These are phyloP conservation scores for Hippophae tibetana DNA, from an alignment of 306 rosid species.

Conservation along the genomic window DNA sequence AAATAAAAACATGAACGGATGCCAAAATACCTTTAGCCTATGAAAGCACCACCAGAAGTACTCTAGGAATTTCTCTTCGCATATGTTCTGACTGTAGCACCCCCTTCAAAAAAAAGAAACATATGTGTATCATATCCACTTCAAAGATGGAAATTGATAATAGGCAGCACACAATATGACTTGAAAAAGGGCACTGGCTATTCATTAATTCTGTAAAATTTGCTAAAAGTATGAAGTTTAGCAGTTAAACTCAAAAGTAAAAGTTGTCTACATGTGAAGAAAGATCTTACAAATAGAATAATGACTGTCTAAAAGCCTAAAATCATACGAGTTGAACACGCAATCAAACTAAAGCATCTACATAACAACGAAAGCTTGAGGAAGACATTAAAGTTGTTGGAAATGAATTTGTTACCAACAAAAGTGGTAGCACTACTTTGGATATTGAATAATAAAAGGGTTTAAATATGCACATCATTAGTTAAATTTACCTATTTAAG, in stretches of 20 bases:
- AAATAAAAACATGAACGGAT: not conserved
- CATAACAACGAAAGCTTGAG: too few species aligned
- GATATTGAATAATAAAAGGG: too few species aligned
- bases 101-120: conserved; percentile 11
- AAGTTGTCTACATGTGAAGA: too few species aligned
- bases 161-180: not conserved
- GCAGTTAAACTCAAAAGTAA: not conserved
- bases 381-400: too few species aligned
- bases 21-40: conserved; percentile 45
- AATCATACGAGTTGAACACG: too few species aligned
- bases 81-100: conserved; percentile 53
- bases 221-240: conserved; percentile 5
- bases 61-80: conserved; percentile 64
- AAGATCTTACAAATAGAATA: too few species aligned
- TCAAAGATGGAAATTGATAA: not conserved
- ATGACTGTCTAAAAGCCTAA: too few species aligned
- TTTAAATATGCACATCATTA: too few species aligned
- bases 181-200: not conserved
- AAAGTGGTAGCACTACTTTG: too few species aligned
- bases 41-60: conserved; percentile 95
- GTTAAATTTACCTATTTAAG: conserved; percentile 66
- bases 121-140: conserved; percentile 1
- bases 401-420: too few species aligned
- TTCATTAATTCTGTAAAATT: not conserved
- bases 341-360: too few species aligned